A percentile compares a stretch with the other conserved stretches of the same genome.
Evolutionary conservation across 192 early-diverging fungal genomes (phyloP).

Genomic region (Coemansia pectinata): DNA sequence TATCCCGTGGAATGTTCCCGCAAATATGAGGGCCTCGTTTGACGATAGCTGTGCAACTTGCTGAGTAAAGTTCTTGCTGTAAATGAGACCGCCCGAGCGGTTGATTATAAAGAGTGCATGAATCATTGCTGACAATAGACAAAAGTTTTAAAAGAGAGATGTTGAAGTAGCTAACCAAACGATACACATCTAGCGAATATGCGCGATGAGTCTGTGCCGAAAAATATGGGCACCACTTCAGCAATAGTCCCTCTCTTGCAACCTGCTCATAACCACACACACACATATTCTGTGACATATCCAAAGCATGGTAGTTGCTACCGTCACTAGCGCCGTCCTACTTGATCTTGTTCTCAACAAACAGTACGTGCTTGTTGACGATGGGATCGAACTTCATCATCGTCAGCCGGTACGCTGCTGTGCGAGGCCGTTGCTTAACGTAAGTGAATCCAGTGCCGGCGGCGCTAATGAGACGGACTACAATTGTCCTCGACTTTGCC

Average conservation of each 20-base stretch:
- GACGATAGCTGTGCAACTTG: slow-evolving; percentile 80
- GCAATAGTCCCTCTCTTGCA: not conserved
- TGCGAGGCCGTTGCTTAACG: slow-evolving; percentile 74
- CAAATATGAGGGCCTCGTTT: slow-evolving; percentile 98
- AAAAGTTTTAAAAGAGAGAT: not conserved
- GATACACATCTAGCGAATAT: not conserved
- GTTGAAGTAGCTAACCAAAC: not conserved
- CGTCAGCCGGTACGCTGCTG: slow-evolving; percentile 74
- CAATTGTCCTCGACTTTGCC: slow-evolving; percentile 79
- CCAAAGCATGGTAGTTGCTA: not conserved
- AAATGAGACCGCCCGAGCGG: slow-evolving; percentile 92
- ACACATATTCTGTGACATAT: not conserved
- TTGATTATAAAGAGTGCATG: slow-evolving; percentile 82
- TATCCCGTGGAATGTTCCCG: slow-evolving; percentile 96
- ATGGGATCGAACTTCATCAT: slow-evolving; percentile 95
- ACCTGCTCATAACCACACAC: not conserved
- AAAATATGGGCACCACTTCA: not conserved
- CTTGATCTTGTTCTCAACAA: slow-evolving; percentile 85
- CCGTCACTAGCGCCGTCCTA: not conserved
- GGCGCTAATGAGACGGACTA: slow-evolving; percentile 82
- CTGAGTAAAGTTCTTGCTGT: slow-evolving; percentile 86
- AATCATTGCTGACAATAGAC: slow-evolving; percentile 60
- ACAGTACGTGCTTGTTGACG: slow-evolving; percentile 85
- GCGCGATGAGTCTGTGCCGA: not conserved
- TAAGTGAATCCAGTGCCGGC: slow-evolving; percentile 95